Conservation (phyloP, 2,329 filamentous ascomycete species). For the Phialocephala subalpina region DNA sequence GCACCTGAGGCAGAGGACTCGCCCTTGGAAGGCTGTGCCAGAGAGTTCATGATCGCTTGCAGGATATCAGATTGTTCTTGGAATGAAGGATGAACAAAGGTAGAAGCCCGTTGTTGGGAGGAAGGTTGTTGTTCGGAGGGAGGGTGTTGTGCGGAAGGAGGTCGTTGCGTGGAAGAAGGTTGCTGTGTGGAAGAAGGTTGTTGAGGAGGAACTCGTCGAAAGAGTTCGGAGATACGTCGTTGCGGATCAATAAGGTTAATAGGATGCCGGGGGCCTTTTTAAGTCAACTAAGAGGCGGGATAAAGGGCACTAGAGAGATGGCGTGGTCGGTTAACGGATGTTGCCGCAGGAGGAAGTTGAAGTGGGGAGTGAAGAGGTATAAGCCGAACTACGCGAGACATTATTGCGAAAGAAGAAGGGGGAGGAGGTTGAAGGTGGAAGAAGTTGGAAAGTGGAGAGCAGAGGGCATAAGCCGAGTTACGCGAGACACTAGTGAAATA, state of each 20-base stretch:
- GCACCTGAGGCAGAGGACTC: background rate
- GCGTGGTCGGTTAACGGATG: background rate
- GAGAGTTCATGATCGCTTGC: background rate
- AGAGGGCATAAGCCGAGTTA: too few species aligned
- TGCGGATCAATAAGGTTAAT: background rate
- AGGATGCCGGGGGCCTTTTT: background rate
- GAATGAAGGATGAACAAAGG: too few species aligned
- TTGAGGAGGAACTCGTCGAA: too few species aligned
- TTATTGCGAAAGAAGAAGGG: background rate
- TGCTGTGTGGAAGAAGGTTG: background rate
- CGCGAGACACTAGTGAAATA: background rate
- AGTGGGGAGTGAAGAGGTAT: background rate
- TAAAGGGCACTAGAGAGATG: background rate
- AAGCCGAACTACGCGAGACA: background rate
- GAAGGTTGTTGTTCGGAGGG: background rate
- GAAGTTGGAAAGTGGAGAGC: background rate
- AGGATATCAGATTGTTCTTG: background rate
- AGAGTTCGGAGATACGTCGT: too few species aligned
- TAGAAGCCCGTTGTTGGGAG: background rate
- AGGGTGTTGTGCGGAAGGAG: background rate
- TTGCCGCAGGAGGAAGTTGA: background rate
- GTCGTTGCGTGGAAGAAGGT: background rate
- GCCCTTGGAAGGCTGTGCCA: background rate
- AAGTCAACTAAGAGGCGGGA: background rate
- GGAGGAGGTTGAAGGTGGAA: background rate